Evolutionary conservation across 768 basidiomycete species (phyloP).

Genomic region (Leccinellum rugosiceps): DNA sequence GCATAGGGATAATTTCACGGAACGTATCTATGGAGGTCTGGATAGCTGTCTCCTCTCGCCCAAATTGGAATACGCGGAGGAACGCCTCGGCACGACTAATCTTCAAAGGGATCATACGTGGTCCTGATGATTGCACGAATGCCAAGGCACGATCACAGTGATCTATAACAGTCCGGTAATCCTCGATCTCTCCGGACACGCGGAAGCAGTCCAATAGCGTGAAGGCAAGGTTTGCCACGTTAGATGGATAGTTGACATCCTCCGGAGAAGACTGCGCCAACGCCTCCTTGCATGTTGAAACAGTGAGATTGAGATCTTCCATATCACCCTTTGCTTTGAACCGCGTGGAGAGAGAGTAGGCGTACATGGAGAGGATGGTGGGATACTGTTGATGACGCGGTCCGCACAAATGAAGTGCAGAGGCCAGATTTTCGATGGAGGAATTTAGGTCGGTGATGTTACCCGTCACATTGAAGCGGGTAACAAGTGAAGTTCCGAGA

Average conservation of each 20-base stretch:
- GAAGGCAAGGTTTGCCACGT: neutral
- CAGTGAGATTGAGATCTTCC: slow-evolving; percentile 13
- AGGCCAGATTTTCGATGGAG: slow-evolving; percentile 13
- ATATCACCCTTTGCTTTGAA: slow-evolving; percentile 13
- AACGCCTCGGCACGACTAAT: slow-evolving; percentile 16
- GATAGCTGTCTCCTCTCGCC: slow-evolving; percentile 8
- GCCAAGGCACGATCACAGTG: slow-evolving; percentile 19
- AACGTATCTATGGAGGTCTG: slow-evolving; percentile 9
- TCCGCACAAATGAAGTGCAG: slow-evolving; percentile 12
- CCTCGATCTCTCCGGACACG: slow-evolving; percentile 9
- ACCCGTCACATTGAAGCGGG: slow-evolving; percentile 10
- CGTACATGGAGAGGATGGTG: slow-evolving; percentile 11
- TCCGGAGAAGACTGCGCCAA: slow-evolving; percentile 6
- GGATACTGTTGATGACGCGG: slow-evolving; percentile 5
- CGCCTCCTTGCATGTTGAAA: slow-evolving; percentile 16
- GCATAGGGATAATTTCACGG: slow-evolving; percentile 8
- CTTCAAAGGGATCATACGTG: slow-evolving; percentile 2
- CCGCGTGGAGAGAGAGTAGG: slow-evolving; percentile 11
- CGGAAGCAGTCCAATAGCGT: slow-evolving; percentile 9
- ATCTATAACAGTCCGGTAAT: slow-evolving; percentile 17
- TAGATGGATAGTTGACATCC: neutral
- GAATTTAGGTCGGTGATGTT: slow-evolving; percentile 13
- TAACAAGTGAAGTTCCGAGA: slow-evolving; percentile 8
- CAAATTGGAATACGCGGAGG: slow-evolving; percentile 6
- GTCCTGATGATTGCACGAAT: neutral